A percentile compares a stretch with the other conserved stretches of the same genome.
phyloP scores from a whole-genome alignment of 164 flowering plant species.

The Santalum album region DNA sequence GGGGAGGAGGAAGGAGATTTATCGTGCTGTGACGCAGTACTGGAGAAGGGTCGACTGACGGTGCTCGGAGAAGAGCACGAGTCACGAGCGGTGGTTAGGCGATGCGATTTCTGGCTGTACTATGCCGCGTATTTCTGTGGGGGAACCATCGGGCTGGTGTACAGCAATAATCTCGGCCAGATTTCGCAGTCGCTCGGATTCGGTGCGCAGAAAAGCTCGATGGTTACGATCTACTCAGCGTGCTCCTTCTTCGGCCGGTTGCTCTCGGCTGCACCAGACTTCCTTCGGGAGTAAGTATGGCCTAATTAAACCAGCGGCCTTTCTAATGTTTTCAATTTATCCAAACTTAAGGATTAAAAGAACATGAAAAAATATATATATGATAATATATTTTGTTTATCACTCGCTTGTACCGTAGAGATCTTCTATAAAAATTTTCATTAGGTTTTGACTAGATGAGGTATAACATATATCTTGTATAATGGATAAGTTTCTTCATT shows the following conservation, averaged over 20 bases:
- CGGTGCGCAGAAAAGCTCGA: conserved; percentile 31
- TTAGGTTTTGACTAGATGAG: no score
- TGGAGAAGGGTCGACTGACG: conserved; percentile 34
- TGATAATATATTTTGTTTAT: no score
- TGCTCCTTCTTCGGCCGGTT: conserved; percentile 97
- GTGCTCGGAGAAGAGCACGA: conserved; percentile 83
- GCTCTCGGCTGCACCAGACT: conserved; percentile 84
- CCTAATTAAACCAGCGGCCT: no score
- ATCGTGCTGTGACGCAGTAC: conserved; percentile 29
- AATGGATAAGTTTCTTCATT: background rate
- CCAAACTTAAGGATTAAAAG: no score
- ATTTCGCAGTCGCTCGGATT: conserved; percentile 76
- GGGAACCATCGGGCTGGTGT: conserved; percentile 93
- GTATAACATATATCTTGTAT: no score
- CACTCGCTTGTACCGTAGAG: no score
- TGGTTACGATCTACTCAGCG: conserved; percentile 72
- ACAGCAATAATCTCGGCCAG: conserved; percentile 92
- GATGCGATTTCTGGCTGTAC: conserved; percentile 90
- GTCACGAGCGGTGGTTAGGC: conserved; percentile 33
- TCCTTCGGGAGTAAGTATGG: conserved; percentile 64
- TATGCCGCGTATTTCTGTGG: conserved; percentile 82
- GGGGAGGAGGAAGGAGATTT: conserved; percentile 7
- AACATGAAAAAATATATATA: no score
- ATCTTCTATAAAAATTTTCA: no score
- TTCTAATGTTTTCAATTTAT: background rate